These are phyloP conservation scores for Wolfiporia cocos DNA, from an alignment of 1,284 basidiomycete genomes.

Conservation along the genomic window DNA sequence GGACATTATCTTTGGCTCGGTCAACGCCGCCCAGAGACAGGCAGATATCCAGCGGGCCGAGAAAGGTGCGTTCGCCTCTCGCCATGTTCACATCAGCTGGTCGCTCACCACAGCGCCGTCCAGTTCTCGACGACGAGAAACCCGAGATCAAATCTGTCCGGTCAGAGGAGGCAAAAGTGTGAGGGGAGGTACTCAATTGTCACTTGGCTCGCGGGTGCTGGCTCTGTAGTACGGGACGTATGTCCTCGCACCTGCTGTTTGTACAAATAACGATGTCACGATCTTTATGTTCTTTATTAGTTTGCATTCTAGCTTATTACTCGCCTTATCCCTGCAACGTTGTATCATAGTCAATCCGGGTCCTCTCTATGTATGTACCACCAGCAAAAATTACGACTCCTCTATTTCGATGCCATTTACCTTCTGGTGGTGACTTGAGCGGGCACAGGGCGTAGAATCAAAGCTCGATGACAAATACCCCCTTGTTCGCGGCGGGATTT, in stretches of 20 bases:
- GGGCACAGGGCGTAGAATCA: too few relatives aligned
- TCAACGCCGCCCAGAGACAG: slow-evolving; percentile 50
- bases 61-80: slow-evolving; percentile 24
- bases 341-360: background rate
- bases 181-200: slow-evolving; percentile 3
- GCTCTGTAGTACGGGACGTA: background rate
- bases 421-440: too few relatives aligned
- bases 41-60: slow-evolving; percentile 46
- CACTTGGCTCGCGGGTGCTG: background rate
- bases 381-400: too few relatives aligned
- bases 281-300: slow-evolving; percentile 1
- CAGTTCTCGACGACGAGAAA: slow-evolving; percentile 16
- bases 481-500: too few relatives aligned
- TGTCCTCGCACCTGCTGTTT: slow-evolving; percentile 1
- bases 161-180: slow-evolving; percentile 16
- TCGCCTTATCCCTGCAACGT: background rate
- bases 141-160: slow-evolving; percentile 17
- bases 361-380: too few relatives aligned
- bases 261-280: slow-evolving; percentile 7
- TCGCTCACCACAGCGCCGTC: slow-evolving; percentile 1
- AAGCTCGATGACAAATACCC: too few relatives aligned
- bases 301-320: slow-evolving; percentile 2
- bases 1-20: slow-evolving; percentile 75
- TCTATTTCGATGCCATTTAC: too few relatives aligned
- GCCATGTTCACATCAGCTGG: background rate